Percentiles rank a stretch among this genome's conserved stretches.
Evolutionary conservation across 345 rosid genomes (phyloP).

Genomic region (Xanthoceras sorbifolium): DNA sequence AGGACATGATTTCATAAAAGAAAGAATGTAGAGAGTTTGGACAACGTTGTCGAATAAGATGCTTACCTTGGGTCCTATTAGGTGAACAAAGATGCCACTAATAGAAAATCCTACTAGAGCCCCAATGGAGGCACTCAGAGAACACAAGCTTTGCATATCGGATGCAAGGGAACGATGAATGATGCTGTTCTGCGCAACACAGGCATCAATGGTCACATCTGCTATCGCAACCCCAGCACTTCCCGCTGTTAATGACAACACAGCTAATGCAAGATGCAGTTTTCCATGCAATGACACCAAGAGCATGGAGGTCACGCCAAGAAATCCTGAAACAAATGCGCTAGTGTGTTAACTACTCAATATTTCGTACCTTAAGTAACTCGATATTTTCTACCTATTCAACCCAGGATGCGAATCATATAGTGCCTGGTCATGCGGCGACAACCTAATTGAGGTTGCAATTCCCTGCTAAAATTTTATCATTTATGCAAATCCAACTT

Average conservation of each 20-base stretch:
- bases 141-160: slow-evolving; percentile 95
- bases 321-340: slow-evolving; percentile 53
- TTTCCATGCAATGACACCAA: slow-evolving; percentile 62
- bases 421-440: background rate
- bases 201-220: slow-evolving; percentile 95
- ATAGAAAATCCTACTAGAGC: slow-evolving; percentile 71
- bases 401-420: background rate
- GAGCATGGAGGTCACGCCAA: slow-evolving; percentile 72
- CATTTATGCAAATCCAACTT: background rate
- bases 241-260: slow-evolving; percentile 64
- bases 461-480: too few species aligned
- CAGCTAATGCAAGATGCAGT: slow-evolving; percentile 68
- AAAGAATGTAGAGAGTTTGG: background rate
- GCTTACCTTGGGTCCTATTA: slow-evolving; percentile 80
- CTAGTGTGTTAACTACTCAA: background rate
- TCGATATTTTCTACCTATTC: background rate
- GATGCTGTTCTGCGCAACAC: slow-evolving; percentile 85
- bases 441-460: background rate
- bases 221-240: slow-evolving; percentile 86
- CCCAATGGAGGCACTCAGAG: slow-evolving; percentile 73
- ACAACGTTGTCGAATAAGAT: background rate
- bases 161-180: slow-evolving; percentile 73
- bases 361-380: background rate
- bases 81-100: slow-evolving; percentile 88
- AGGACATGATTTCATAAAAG: background rate